Evolutionary conservation across 768 basidiomycete species (phyloP).

Genomic region (Lactarius sanguifluus): DNA sequence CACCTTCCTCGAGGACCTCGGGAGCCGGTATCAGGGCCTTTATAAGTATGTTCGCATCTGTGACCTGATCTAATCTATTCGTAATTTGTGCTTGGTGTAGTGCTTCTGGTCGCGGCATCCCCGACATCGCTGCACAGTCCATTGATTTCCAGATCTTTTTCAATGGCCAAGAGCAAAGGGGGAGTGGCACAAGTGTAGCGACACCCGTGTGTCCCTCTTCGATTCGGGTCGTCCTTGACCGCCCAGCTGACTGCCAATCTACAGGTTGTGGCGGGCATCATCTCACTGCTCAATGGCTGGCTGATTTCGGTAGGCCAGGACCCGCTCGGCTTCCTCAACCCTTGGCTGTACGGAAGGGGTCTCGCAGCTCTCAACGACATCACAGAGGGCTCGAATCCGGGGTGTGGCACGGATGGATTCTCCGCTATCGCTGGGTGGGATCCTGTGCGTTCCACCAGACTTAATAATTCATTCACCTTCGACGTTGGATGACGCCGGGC

Average conservation of each 20-base stretch:
- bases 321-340: neutral
- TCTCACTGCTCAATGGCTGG: neutral
- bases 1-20: neutral
- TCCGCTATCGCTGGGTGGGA: too few relatives aligned
- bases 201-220: neutral
- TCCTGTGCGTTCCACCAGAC: too few relatives aligned
- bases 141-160: rapidly evolving
- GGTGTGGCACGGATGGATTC: neutral
- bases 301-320: neutral
- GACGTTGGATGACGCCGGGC: too few relatives aligned
- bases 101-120: neutral
- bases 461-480: too few relatives aligned
- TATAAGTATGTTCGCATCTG: neutral
- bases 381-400: neutral
- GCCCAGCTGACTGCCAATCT: neutral
- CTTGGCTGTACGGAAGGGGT: neutral
- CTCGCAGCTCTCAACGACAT: neutral
- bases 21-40: neutral
- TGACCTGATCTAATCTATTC: neutral
- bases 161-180: neutral
- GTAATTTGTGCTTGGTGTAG: neutral
- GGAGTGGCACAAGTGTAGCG: neutral
- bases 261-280: neutral
- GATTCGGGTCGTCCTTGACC: neutral
- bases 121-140: neutral